Base-by-base conservation (phyloP, 495 filamentous ascomycete genomes). In the Xylaria flabelliformis region DNA sequence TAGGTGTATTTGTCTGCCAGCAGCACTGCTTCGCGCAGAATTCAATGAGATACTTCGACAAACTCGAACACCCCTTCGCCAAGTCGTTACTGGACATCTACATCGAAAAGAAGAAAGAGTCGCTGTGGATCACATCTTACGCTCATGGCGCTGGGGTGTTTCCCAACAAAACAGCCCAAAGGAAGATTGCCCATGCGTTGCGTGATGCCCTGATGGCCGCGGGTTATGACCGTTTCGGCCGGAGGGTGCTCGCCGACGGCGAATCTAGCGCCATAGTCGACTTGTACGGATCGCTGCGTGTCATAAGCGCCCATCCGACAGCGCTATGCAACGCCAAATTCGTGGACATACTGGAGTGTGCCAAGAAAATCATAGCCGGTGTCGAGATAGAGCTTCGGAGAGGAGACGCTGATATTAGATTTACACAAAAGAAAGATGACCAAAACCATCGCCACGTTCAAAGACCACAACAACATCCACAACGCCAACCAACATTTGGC, bases 181-280 rank as follows among this genome's bases (percentile, higher is more conserved):
- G 86, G 75, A 85, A 86, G 79, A 51, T 89, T 12, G 79, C 83
- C 42, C 75, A 80, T 24, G 91, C 90, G 0, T 82, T 95, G 48
- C 73, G 72, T 63, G 82, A 88, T 61, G 87, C 86, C 21, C 80
- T 94, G 73, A 83, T 79, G 70, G 83, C 78, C 42, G 83, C 79
- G 62, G 90, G 91, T 1, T 90, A 86, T 73, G 86, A 89, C 75
- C 64, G 73, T n/a, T 72, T 85, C 29, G 91, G 91, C 24, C 83
- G 73, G 48, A 77, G 72, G 32, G 32, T 75, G 36, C 46, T 64
- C 26, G 55, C 19, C 29, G 74, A 69, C 26, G 71, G 74, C 2
- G 63, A 56, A n/a, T 58, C 66, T 13, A 74, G 64, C 48, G 36
- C 41, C 3, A 64, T 75, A 61, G 59, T 42, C 17, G 72, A 76